These are phyloP conservation scores for Dioscorea cayenensis DNA, from an alignment of 116 monocot species.

Conservation along the genomic window DNA sequence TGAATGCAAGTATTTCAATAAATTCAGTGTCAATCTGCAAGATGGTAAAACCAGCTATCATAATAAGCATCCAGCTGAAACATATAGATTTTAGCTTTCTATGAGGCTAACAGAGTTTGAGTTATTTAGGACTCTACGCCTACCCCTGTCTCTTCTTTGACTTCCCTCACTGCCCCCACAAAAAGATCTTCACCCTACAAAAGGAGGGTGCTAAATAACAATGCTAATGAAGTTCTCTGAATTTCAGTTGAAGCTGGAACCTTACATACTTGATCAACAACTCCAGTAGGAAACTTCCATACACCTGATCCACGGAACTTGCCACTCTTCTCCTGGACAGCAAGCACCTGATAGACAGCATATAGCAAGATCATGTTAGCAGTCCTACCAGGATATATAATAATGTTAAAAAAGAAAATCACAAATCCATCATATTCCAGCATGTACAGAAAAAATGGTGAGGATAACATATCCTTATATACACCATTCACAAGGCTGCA, in stretches of 20 bases:
- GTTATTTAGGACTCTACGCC: conserved; percentile 9
- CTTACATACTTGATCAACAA: conserved; percentile 60
- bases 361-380: neutral
- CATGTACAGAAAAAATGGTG: no score
- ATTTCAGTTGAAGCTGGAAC: neutral
- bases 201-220: neutral
- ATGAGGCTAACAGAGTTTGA: neutral
- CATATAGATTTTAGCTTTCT: neutral
- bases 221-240: neutral
- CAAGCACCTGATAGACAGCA: conserved; percentile 49
- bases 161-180: conserved; percentile 68
- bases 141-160: conserved; percentile 98
- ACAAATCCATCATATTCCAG: no score
- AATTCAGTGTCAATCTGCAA: conserved; percentile 82
- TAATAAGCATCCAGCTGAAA: neutral
- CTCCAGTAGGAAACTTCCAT: conserved; percentile 95
- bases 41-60: neutral
- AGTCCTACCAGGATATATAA: no score
- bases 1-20: conserved; percentile 84
- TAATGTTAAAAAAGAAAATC: no score
- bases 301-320: conserved; percentile 50
- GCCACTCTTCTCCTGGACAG: conserved; percentile 87
- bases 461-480: no score
- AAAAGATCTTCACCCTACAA: conserved; percentile 80
- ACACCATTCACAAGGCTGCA: no score